A percentile compares a stretch with the other conserved stretches of the same genome.
Evolutionary conservation across 768 basidiomycete genomes (phyloP).

Genomic region (Phaeotremella fagi): DNA sequence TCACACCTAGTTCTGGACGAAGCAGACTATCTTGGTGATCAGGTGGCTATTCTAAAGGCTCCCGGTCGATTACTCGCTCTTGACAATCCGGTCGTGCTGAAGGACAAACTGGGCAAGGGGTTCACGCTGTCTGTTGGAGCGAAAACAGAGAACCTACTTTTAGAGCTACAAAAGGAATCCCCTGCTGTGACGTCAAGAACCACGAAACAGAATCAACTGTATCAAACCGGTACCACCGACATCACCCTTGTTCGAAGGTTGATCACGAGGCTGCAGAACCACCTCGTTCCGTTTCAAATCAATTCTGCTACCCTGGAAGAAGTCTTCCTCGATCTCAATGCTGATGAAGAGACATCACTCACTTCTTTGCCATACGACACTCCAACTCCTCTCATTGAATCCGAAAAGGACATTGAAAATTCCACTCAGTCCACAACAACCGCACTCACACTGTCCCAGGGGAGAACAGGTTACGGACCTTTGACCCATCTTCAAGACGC

Average conservation of each 20-base stretch:
- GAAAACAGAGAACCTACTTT: slow-evolving; percentile 44
- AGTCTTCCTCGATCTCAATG: slow-evolving; percentile 66
- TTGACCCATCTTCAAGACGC: slow-evolving; percentile 54
- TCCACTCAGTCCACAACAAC: too few relatives aligned
- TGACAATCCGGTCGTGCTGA: slow-evolving; percentile 69
- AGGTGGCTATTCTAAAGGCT: slow-evolving; percentile 67
- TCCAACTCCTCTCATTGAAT: background rate
- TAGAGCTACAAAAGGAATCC: slow-evolving; percentile 5
- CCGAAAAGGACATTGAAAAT: slow-evolving; percentile 21
- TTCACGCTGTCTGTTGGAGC: slow-evolving; percentile 59
- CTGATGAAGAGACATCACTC: background rate
- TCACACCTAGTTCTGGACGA: slow-evolving; percentile 56
- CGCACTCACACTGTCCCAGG: slow-evolving; percentile 11
- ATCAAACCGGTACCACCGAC: slow-evolving; percentile 56
- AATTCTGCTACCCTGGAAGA: slow-evolving; percentile 73
- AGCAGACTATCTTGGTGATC: slow-evolving; percentile 70
- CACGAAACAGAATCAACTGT: slow-evolving; percentile 18
- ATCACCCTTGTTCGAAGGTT: too few relatives aligned
- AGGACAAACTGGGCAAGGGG: slow-evolving; percentile 65
- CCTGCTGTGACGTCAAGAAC: slow-evolving; percentile 4
- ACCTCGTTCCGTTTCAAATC: slow-evolving; percentile 58
- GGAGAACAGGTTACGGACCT: slow-evolving; percentile 30
- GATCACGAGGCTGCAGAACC: slow-evolving; percentile 51
- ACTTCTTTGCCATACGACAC: background rate
- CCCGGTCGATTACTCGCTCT: slow-evolving; percentile 71